Conservation (phyloP, 2,329 filamentous ascomycete genomes). For the Colletotrichum costaricense region DNA sequence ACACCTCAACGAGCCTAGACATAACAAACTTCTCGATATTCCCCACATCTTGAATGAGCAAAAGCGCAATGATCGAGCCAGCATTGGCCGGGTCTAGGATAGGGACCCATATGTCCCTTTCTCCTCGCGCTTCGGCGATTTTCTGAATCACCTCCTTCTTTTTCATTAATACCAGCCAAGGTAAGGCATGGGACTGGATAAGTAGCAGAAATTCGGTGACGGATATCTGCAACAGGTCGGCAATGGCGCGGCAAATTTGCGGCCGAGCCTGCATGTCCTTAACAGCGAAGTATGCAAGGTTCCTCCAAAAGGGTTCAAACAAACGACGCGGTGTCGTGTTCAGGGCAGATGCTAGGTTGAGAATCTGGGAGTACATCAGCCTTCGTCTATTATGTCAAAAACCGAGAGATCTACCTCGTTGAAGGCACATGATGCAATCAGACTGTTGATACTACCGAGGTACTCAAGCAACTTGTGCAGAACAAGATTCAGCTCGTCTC, state of each 20-base stretch:
- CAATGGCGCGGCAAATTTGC: slow-evolving; percentile 83
- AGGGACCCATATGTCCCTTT: slow-evolving; percentile 68
- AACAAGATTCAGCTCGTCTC: slow-evolving; percentile 88
- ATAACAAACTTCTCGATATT: slow-evolving; percentile 75
- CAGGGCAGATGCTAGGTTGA: slow-evolving; percentile 76
- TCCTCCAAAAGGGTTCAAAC: slow-evolving; percentile 90
- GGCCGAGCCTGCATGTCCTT: slow-evolving; percentile 84
- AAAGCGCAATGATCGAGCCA: slow-evolving; percentile 66
- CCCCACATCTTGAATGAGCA: slow-evolving; percentile 67
- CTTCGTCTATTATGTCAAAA: neutral
- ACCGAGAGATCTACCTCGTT: slow-evolving; percentile 70
- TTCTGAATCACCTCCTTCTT: slow-evolving; percentile 82
- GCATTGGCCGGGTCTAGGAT: slow-evolving; percentile 69
- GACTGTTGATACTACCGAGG: slow-evolving; percentile 82
- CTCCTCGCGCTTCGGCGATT: slow-evolving; percentile 82
- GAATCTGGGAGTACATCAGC: slow-evolving; percentile 54
- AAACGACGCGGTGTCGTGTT: slow-evolving; percentile 73
- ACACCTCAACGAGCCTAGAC: slow-evolving; percentile 75
- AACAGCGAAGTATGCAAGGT: slow-evolving; percentile 82
- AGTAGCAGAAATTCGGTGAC: slow-evolving; percentile 79
- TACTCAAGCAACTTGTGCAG: slow-evolving; percentile 88
- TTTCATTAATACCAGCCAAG: slow-evolving; percentile 84
- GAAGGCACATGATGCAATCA: slow-evolving; percentile 85
- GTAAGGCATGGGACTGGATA: slow-evolving; percentile 85
- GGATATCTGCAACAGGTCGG: slow-evolving; percentile 82